Base-by-base conservation (phyloP, 2,329 filamentous ascomycete species). In the Apiospora marii region DNA sequence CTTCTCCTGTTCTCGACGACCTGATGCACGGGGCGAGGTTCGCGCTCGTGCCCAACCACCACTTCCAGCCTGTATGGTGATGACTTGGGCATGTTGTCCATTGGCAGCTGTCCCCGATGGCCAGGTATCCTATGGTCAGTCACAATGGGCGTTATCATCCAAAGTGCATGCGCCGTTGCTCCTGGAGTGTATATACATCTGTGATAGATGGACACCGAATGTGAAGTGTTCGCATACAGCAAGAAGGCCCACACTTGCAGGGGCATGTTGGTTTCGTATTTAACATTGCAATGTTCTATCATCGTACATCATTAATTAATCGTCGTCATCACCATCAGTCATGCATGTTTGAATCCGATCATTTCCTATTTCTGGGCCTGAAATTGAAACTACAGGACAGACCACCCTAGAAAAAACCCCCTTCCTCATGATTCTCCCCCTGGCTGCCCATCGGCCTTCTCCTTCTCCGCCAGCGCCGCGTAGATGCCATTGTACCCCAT, bases 21-120 rank as follows among this genome's bases (percentile, higher is more conserved):
- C 27, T 6, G 24, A 10, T 68, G 41, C 24, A 30, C 5, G n/a
- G 58, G 58, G 19, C 34, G n/a, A 5, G n/a, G 3, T 64, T 41
- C 12, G 34, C 58, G 58, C 5, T 64, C 7, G n/a, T 22, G 1
- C 58, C 58, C 34, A 64, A 64, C 34, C 41, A 64, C 34, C 34
- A 64, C 16, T 64, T 64, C 10, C 34, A 41, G 58, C 58, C 58
- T 64, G 34, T 64, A 24, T 64, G 34, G 34, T 64, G 22, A 41
- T 10, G 10, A n/a, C 5, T 14, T 10, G 10, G 4, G 8, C 1
- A 12, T 6, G 19, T 5, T 1, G 3, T 46, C 49, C 12, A 13
- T 51, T n/a, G 10, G 10, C 4, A 27, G 49, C n/a, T 27, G 8
- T 27, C n/a, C 48, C n/a, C 16, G 4, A 3, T 46, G 44, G 1